Evolutionary conservation across 1,139 yeast genomes (phyloP), one percentile per base, ranked within the genome.

Genomic region (Magnusiomyces tetraspermus): DNA sequence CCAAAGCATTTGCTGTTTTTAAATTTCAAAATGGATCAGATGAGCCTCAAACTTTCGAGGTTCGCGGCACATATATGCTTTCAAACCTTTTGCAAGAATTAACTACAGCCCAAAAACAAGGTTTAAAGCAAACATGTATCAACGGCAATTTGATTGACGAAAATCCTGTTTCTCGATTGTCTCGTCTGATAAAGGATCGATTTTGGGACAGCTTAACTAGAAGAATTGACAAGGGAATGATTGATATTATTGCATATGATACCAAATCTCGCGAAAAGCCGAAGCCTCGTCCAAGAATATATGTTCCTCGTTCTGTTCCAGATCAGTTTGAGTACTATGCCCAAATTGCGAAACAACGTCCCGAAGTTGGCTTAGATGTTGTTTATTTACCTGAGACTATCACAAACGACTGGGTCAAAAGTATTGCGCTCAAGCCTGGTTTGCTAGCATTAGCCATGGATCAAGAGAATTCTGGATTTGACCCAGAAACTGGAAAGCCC

Each of bases 41-140:
- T 60, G 96, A 97, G 1, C 85, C 71, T 67, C 81, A 79, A 46
- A 83, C 80, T 61, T 76, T 79, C 47, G 87, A 83, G 53, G 76
- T 90, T 51, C 73, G 96, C 58, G 97, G 97, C 15, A 89, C 96
- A 0, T 90, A 90, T 65, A 86, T 86, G 92, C 73, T 90, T 51
- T 85, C 95, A 1, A 90, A 90, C 67, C 70, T 90, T 51, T 74
- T 90, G 54, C 97, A 90, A 70, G 97, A 90, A 68, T 74, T 90
- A 59, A 88, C 96, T 1, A 80, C 89, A 58, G 97, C 97, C 21
- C 80, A 85, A 64, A 73, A 85, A 57, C 77, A 82, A 64, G 96
- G 96, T 10, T 75, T 92, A 58, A 80, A 78, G 55, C 85, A 81
- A 63, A 79, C 88, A 73, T 74, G 86, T 51, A 71, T 90, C 55